phyloP scores from a whole-genome alignment of 2,329 filamentous ascomycete species.

The Leptographium wingfieldii region DNA sequence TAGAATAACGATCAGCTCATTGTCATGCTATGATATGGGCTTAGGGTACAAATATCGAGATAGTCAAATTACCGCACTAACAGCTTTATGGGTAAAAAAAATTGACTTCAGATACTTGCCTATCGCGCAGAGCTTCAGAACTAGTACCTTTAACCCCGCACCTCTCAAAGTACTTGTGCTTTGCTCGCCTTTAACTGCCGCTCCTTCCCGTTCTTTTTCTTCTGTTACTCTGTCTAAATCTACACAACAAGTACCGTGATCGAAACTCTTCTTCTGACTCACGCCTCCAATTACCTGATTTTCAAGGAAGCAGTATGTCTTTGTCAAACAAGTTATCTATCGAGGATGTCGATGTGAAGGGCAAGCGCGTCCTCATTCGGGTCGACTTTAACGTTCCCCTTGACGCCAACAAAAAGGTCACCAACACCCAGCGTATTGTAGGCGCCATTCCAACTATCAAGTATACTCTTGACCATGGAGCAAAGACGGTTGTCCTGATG shows the following conservation, averaged over 20 bases:
- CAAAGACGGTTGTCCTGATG: conserved; percentile 92
- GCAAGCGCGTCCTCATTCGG: conserved; percentile 94
- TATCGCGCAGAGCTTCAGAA: not conserved
- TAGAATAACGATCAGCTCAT: not conserved
- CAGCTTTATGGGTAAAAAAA: not conserved
- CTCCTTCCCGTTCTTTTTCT: not conserved
- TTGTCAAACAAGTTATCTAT: conserved; percentile 97
- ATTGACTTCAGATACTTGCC: not conserved
- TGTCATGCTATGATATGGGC: not conserved
- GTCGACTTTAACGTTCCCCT: conserved; percentile 99
- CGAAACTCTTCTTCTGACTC: not conserved
- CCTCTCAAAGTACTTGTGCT: not conserved
- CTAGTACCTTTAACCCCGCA: not conserved
- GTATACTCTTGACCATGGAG: conserved; percentile 78
- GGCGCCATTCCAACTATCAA: conserved; percentile 93
- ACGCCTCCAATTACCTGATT: not conserved
- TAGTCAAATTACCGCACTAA: not conserved
- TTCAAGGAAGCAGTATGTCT: conserved; percentile 56
- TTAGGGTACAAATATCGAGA: not conserved
- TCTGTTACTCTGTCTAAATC: not conserved
- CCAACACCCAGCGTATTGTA: conserved; percentile 96
- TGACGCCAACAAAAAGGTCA: conserved; percentile 82
- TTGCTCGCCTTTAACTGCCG: not conserved
- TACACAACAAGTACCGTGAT: no score
- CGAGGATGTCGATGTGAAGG: conserved; percentile 91